These are phyloP conservation scores for Curvularia lunata DNA, from an alignment of 2,329 filamentous ascomycete species.

Conservation along the genomic window DNA sequence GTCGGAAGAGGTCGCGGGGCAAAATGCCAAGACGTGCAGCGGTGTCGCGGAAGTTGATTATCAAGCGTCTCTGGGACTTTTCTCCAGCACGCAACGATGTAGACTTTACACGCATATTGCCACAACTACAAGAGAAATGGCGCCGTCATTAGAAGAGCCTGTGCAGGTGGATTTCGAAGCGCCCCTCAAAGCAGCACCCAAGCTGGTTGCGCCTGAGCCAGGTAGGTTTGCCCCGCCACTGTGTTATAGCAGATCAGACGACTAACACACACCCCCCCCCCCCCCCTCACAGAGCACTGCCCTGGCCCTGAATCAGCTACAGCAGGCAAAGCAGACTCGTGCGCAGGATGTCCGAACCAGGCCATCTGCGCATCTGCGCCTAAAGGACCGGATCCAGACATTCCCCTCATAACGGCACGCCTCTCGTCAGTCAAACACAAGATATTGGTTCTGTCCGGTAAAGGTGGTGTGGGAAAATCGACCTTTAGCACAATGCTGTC, in stretches of 20 bases:
- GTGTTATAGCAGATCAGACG: background rate
- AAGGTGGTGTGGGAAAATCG: constrained; percentile 95
- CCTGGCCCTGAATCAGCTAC: constrained; percentile 83
- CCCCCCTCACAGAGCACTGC: constrained; percentile 80
- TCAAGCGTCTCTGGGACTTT: constrained; percentile 36
- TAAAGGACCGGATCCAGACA: constrained; percentile 94
- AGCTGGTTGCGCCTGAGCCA: constrained; percentile 91
- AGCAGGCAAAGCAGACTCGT: constrained; percentile 75
- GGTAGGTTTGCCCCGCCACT: constrained; percentile 51
- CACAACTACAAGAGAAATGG: constrained; percentile 61
- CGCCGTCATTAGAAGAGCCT: constrained; percentile 78
- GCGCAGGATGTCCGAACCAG: constrained; percentile 95
- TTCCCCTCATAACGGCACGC: constrained; percentile 83
- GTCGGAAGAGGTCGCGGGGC: constrained; percentile 34
- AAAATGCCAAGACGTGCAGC: constrained; percentile 34
- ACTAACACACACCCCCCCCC: constrained; percentile 11
- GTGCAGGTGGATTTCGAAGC: constrained; percentile 72
- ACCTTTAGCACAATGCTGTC: constrained; percentile 89
- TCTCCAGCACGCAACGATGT: constrained; percentile 30
- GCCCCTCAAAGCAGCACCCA: constrained; percentile 77
- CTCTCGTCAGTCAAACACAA: constrained; percentile 86
- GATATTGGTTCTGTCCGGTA: constrained; percentile 89
- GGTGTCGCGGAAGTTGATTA: constrained; percentile 41
- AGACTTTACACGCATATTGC: constrained; percentile 18
- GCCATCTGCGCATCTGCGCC: constrained; percentile 91